Conservation (phyloP, 2,329 filamentous ascomycete species). For the Pseudogymnoascus sp. region DNA sequence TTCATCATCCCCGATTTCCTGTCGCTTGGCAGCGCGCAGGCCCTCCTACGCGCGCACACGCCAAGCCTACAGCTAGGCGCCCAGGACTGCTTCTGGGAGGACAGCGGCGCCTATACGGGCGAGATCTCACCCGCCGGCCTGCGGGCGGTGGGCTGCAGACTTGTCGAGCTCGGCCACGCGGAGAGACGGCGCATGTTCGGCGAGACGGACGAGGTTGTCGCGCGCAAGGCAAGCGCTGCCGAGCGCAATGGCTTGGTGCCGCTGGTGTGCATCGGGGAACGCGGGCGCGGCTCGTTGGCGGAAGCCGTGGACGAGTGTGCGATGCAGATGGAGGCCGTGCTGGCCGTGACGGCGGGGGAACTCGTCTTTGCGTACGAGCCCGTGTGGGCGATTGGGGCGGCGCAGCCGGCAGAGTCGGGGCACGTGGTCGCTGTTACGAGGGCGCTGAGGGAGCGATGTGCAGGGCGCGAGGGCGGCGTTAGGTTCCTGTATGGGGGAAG, state of each 20-base stretch:
- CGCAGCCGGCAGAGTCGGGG: slow-evolving; percentile 60
- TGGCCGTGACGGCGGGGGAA: slow-evolving; percentile 56
- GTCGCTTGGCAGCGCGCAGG: slow-evolving; percentile 48
- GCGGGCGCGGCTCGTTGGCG: slow-evolving; percentile 42
- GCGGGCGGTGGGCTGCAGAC: slow-evolving; percentile 56
- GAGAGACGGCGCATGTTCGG: slow-evolving; percentile 66
- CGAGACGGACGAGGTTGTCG: slow-evolving; percentile 64
- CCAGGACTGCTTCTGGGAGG: slow-evolving; percentile 66
- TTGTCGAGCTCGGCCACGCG: slow-evolving; percentile 76
- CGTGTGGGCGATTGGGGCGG: slow-evolving; percentile 79
- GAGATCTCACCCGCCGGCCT: slow-evolving; percentile 66
- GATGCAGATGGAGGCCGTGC: slow-evolving; percentile 56
- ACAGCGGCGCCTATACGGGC: slow-evolving; percentile 68
- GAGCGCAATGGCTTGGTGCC: slow-evolving; percentile 65
- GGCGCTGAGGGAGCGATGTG: slow-evolving; percentile 39
- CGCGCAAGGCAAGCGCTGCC: slow-evolving; percentile 62
- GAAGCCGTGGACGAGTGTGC: slow-evolving; percentile 59
- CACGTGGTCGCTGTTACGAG: slow-evolving; percentile 59
- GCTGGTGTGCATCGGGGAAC: slow-evolving; percentile 74
- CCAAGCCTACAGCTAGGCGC: slow-evolving; percentile 59
- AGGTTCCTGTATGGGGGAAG: slow-evolving; percentile 77
- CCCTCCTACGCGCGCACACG: slow-evolving; percentile 37
- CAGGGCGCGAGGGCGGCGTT: slow-evolving; percentile 46
- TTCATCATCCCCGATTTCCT: slow-evolving; percentile 76
- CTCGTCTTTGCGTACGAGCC: slow-evolving; percentile 80